Evolutionary conservation across 2,329 filamentous ascomycete species (phyloP).

Genomic region (Ciborinia camelliae): DNA sequence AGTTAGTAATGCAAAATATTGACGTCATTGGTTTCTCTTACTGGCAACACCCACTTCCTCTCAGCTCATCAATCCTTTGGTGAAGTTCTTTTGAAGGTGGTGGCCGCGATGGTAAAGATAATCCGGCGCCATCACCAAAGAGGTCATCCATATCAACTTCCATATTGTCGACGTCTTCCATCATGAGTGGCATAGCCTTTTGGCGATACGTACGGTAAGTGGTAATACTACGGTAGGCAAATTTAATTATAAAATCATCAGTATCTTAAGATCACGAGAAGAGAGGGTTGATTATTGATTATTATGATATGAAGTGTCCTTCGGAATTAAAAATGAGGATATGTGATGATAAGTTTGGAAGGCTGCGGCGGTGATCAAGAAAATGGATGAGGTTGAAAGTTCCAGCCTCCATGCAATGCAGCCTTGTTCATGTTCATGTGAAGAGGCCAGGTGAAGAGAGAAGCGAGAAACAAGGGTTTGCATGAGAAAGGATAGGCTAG

Average conservation of each 20-base stretch:
- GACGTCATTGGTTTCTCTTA: constrained; percentile 49
- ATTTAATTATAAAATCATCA: not conserved
- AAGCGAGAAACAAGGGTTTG: not conserved
- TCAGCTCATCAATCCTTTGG: constrained; percentile 72
- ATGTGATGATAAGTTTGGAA: not conserved
- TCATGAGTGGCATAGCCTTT: constrained; percentile 48
- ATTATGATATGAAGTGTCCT: not conserved
- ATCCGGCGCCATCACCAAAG: constrained; percentile 67
- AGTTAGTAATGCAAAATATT: constrained; percentile 6
- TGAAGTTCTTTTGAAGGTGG: constrained; percentile 59
- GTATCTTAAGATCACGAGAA: too few species aligned
- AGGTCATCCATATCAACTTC: constrained; percentile 65
- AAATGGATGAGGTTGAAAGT: not conserved
- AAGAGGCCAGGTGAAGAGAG: not conserved
- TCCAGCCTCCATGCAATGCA: too few species aligned
- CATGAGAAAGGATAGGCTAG: not conserved
- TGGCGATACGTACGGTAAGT: not conserved
- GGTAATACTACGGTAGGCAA: not conserved
- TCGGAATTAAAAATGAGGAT: not conserved
- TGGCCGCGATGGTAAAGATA: constrained; percentile 52
- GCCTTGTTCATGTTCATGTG: not conserved
- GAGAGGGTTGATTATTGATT: too few species aligned
- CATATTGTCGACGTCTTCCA: constrained; percentile 53
- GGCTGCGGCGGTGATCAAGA: not conserved
- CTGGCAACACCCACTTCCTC: constrained; percentile 76